These are phyloP conservation scores for Talaromyces borbonicus DNA, from an alignment of 495 filamentous ascomycete genomes.

Conservation along the genomic window DNA sequence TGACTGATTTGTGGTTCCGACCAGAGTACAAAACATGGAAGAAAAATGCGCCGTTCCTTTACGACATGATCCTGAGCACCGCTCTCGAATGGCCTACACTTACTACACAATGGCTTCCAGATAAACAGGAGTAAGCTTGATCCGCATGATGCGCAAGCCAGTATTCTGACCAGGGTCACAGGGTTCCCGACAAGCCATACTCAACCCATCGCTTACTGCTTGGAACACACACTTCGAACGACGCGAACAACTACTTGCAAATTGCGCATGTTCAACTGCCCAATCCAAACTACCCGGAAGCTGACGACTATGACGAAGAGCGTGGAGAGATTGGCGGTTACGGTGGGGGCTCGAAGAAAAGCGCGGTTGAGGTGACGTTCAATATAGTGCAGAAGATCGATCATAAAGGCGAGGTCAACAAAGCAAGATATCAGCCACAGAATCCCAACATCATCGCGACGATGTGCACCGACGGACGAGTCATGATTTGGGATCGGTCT, in stretches of 20 bases:
- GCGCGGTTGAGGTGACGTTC: conserved; percentile 65
- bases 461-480: conserved; percentile 75
- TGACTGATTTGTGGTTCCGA: conserved; percentile 9
- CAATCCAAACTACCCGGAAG: conserved; percentile 60
- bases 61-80: conserved; percentile 89
- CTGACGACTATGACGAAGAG: conserved; percentile 81
- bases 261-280: conserved; percentile 89
- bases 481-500: conserved; percentile 90
- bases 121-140: conserved; percentile 66
- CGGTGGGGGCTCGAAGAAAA: conserved; percentile 55
- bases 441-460: conserved; percentile 97
- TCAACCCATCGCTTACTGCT: conserved; percentile 85
- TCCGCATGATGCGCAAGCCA: not conserved
- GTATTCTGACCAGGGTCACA: conserved; percentile 15
- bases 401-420: conserved; percentile 96
- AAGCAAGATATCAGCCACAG: conserved; percentile 93
- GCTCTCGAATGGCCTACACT: conserved; percentile 97
- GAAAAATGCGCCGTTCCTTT: conserved; percentile 97
- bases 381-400: conserved; percentile 91
- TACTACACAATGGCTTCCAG: conserved; percentile 96
- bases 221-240: conserved; percentile 87
- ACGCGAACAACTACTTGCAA: conserved; percentile 85
- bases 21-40: conserved; percentile 99
- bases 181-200: conserved; percentile 72
- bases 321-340: conserved; percentile 90